Evolutionary conservation across 352 stramenopile species (phyloP).

Genomic region (Pythium plurisporium): DNA sequence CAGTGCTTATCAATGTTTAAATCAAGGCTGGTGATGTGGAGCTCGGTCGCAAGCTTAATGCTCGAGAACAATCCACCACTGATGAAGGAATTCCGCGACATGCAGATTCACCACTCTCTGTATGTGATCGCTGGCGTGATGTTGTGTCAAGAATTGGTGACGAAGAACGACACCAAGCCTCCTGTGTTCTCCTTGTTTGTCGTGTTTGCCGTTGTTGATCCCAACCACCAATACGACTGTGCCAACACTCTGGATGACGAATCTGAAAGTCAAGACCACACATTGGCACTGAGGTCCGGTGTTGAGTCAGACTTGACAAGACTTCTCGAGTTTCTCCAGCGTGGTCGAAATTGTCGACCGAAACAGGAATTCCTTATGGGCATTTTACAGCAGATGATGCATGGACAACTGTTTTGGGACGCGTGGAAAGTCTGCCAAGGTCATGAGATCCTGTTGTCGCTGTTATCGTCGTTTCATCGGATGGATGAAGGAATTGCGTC

Average conservation of each 20-base stretch:
- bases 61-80: constrained; percentile 39
- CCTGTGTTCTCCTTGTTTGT: constrained; percentile 43
- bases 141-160: constrained; percentile 15
- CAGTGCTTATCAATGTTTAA: constrained; percentile 29
- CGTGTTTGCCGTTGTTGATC: constrained; percentile 18
- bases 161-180: constrained; percentile 6
- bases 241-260: not conserved
- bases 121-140: constrained; percentile 51
- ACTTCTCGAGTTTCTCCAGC: constrained; percentile 50
- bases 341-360: constrained; percentile 24
- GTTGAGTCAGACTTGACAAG: constrained; percentile 55
- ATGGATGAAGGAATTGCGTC: not conserved
- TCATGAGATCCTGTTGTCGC: constrained; percentile 51
- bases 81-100: constrained; percentile 48
- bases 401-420: constrained; percentile 34
- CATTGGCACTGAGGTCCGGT: constrained; percentile 32
- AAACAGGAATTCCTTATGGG: constrained; percentile 40
- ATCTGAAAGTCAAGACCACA: not conserved
- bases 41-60: constrained; percentile 41
- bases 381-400: constrained; percentile 43
- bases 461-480: constrained; percentile 52
- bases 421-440: constrained; percentile 53
- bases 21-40: constrained; percentile 38
- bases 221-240: not conserved
- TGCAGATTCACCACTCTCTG: constrained; percentile 47